Evolutionary conservation across 164 flowering plant species (phyloP).

Genomic region (Piper betle): DNA sequence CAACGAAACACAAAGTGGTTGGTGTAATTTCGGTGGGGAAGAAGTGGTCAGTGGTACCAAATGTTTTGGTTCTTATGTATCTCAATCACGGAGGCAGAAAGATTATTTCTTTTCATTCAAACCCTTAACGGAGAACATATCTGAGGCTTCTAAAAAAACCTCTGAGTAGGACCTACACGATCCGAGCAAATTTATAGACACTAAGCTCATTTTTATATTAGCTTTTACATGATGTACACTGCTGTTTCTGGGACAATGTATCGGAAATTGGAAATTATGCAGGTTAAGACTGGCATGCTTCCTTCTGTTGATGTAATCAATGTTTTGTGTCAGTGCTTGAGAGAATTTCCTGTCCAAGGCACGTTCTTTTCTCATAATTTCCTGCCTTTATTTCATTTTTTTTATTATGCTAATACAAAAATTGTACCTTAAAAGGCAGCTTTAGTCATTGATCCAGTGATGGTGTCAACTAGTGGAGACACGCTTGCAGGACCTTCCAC

Average conservation of each 20-base stretch:
- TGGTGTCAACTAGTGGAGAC: conserved; percentile 98
- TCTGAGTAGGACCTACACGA: too few species aligned
- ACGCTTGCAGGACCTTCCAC: conserved; percentile 71
- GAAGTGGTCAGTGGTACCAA: too few species aligned
- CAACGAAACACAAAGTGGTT: too few species aligned
- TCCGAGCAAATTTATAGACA: too few species aligned
- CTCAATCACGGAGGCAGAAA: too few species aligned
- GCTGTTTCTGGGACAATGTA: conserved; percentile 4
- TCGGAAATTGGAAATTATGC: conserved; percentile 7
- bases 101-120: too few species aligned
- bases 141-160: too few species aligned
- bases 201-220: too few species aligned
- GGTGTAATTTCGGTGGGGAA: too few species aligned
- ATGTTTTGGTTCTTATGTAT: too few species aligned
- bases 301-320: conserved; percentile 65
- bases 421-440: conserved; percentile 55
- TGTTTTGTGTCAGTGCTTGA: conserved; percentile 38
- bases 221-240: background rate
- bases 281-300: conserved; percentile 99
- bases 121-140: too few species aligned
- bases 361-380: conserved; percentile 6
- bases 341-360: conserved; percentile 68
- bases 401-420: conserved; percentile 12
- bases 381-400: background rate
- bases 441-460: conserved; percentile 95